Conservation (phyloP, 371 early-diverging fungal species). For the Mycotypha africana region DNA sequence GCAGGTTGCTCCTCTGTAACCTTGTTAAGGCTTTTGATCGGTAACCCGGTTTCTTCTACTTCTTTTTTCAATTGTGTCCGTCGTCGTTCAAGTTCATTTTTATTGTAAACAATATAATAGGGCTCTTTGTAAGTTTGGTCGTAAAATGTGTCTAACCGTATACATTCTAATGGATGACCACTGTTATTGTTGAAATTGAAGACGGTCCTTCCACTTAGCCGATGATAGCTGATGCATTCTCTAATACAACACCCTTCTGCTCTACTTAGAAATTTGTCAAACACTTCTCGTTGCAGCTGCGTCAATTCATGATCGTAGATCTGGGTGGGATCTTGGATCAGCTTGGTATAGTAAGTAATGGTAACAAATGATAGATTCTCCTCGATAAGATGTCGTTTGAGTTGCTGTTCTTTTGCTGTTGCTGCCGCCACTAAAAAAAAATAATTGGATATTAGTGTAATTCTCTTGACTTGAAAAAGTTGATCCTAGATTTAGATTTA, state of each 20-base stretch:
- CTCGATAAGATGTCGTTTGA: conserved; percentile 23
- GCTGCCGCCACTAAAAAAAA: conserved; percentile 14
- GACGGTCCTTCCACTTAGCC: conserved; percentile 24
- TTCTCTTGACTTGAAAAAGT: not conserved
- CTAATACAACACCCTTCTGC: conserved; percentile 20
- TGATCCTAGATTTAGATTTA: conserved; percentile 4
- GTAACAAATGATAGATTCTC: conserved; percentile 26
- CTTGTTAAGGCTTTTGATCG: not conserved
- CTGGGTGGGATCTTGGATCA: conserved; percentile 28
- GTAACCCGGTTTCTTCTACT: too few species aligned
- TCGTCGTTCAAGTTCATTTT: conserved; percentile 3
- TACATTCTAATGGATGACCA: too few species aligned
- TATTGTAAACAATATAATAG: conserved; percentile 24
- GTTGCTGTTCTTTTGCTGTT: conserved; percentile 15
- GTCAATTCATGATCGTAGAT: conserved; percentile 16
- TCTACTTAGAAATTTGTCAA: conserved; percentile 21
- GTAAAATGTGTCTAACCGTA: conserved; percentile 44
- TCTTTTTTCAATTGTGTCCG: too few species aligned
- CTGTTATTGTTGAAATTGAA: conserved; percentile 20
- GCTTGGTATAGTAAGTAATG: conserved; percentile 14
- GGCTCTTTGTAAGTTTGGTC: conserved; percentile 27
- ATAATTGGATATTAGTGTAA: not conserved
- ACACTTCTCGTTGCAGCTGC: conserved; percentile 21
- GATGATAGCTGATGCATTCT: conserved; percentile 33
- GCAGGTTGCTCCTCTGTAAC: not conserved